Evolutionary conservation across 441 rosid species (phyloP).

Genomic region (Euphorbia celastroides): DNA sequence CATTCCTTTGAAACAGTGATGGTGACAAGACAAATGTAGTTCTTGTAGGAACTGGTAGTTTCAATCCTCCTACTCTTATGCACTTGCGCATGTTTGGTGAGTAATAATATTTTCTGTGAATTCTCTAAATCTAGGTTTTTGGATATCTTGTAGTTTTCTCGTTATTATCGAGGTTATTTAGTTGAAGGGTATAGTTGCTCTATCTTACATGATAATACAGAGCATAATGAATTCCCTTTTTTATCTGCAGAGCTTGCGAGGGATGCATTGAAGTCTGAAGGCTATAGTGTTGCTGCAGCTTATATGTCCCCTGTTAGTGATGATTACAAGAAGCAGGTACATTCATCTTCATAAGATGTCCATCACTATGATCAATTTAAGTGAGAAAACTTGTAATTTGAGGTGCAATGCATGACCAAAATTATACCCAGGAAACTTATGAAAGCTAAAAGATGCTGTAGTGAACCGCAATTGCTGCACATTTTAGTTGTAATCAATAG

Average conservation of each 20-base stretch:
- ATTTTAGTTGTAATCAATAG: neutral
- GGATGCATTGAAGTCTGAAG: constrained; percentile 59
- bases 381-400: neutral
- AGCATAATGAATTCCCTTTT: constrained; percentile 1
- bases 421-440: neutral
- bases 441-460: neutral
- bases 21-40: constrained; percentile 43
- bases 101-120: constrained; percentile 1
- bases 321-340: constrained; percentile 73
- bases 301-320: constrained; percentile 91
- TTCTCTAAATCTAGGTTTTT: neutral
- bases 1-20: constrained; percentile 7
- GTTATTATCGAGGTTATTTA: neutral
- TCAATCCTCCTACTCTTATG: constrained; percentile 97
- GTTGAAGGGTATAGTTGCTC: neutral
- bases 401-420: neutral
- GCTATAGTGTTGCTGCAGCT: constrained; percentile 75
- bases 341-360: neutral
- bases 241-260: constrained; percentile 66
- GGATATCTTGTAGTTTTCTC: neutral
- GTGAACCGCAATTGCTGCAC: neutral
- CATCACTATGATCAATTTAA: neutral
- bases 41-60: constrained; percentile 82
- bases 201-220: neutral
- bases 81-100: constrained; percentile 73